Evolutionary conservation across 345 rosid species (phyloP).

Genomic region (Euphorbia tirucalli): DNA sequence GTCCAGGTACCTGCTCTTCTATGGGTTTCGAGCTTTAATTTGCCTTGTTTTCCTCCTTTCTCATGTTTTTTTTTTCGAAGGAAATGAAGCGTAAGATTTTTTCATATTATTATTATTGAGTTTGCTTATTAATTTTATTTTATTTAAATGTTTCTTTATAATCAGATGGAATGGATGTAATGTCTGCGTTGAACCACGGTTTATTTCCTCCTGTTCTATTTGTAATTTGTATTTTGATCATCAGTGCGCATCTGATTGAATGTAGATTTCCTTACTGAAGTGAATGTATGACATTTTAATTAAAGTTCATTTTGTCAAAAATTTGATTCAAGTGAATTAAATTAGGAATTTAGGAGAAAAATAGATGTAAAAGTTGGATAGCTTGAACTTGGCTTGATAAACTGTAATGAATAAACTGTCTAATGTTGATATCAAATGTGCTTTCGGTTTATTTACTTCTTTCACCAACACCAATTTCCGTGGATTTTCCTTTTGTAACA

Average conservation of each 20-base stretch:
- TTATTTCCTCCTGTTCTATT: not conserved
- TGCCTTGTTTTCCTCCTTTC: not conserved
- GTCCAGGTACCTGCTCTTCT: constrained; percentile 60
- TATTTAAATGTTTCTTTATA: not conserved
- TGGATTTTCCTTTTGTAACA: not conserved
- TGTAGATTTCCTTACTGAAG: not conserved
- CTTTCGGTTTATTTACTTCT: not conserved
- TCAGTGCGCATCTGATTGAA: not conserved
- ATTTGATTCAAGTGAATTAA: not conserved
- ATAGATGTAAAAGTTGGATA: not conserved
- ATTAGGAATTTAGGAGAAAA: not conserved
- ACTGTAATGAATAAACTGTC: not conserved
- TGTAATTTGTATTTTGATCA: not conserved
- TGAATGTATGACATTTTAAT: not conserved
- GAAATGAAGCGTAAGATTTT: not conserved
- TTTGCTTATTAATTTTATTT: not conserved
- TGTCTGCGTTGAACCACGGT: not conserved
- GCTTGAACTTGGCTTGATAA: not conserved
- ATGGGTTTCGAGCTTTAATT: not conserved
- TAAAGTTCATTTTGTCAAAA: not conserved
- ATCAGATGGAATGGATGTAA: not conserved
- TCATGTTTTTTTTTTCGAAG: not conserved
- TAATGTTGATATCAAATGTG: too few relatives aligned
- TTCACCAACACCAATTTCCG: not conserved
- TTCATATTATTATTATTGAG: not conserved